Evolutionary conservation across 495 filamentous ascomycete genomes (phyloP), one percentile per base, ranked within the genome.

Genomic region (Penicillium coffeae): DNA sequence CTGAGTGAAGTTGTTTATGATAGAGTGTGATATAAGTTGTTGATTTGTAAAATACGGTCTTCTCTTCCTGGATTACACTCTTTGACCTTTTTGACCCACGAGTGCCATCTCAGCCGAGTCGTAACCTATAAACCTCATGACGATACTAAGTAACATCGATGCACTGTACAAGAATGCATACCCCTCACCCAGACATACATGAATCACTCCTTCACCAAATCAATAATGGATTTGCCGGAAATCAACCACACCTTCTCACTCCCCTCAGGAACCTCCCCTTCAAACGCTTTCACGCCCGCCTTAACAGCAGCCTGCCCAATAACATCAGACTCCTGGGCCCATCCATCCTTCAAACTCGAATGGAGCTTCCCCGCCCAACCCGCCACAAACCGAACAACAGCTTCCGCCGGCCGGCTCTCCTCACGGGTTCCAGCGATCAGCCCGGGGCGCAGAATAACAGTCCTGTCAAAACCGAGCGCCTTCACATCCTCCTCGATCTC

Each of bases 401-500:
- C 63, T 34, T 76, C 69, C 42, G 81, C 72, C 7, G 69, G 55
- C 40, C 87, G 73, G 34, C 68, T 68, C 45, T 81, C 77, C 49
- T 85, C 76, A 33, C 90, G 73, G 8, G 75, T 59, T 9, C 88
- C 90, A n/a, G 87, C 52, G 54, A 95, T 84, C 50, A 89, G 39
- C 0, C 87, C 90, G 8, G 90, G 90, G 14, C 81, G 73, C 38
- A 95, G 38, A 30, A 95, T 83, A 22, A 91, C 79, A 8, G 80
- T 83, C 42, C 83, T 77, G 34, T 87, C 83, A 56, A 95, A 95
- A 0, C 73, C 85, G 16, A 90, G 63, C 18, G 58, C 74, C 62
- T 82, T 79, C 22, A 91, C 73, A n/a, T 82, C 75, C 22, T 90
- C 84, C 58, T 95, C 90, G 27, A 91, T 77, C 57, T 89, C 85